Evolutionary conservation across 2,329 filamentous ascomycete species (phyloP).

Genomic region (Trematosphaeria pertusa): DNA sequence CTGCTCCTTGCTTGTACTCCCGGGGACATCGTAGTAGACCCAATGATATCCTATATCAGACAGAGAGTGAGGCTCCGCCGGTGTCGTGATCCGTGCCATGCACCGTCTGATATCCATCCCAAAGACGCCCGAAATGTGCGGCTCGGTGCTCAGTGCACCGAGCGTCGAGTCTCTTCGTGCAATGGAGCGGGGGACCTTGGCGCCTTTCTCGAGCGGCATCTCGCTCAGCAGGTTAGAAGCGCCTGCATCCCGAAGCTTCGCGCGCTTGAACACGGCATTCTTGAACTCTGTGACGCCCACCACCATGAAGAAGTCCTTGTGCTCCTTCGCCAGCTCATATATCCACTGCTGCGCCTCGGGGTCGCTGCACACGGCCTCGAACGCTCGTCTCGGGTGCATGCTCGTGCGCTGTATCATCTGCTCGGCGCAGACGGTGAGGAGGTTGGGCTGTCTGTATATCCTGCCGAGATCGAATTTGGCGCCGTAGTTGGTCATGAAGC

Average conservation of each 20-base stretch:
- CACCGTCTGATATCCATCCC: constrained; percentile 46
- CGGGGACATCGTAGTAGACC: constrained; percentile 41
- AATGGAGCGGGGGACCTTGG: constrained; percentile 40
- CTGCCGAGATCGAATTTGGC: constrained; percentile 47
- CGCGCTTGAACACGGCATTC: constrained; percentile 46
- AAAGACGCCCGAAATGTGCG: constrained; percentile 44
- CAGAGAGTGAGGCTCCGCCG: constrained; percentile 41
- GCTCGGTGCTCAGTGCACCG: constrained; percentile 38
- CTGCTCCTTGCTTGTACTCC: constrained; percentile 38
- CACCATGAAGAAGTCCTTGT: constrained; percentile 43
- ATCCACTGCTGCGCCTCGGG: constrained; percentile 44
- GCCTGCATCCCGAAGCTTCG: constrained; percentile 44
- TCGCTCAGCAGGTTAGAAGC: constrained; percentile 44
- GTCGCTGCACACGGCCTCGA: constrained; percentile 43
- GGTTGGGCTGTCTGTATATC: constrained; percentile 46
- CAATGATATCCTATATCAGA: constrained; percentile 41
- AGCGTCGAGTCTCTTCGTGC: constrained; percentile 34
- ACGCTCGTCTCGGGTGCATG: constrained; percentile 33
- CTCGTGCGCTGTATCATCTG: constrained; percentile 48
- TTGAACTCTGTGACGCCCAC: constrained; percentile 48
- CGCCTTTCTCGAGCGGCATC: constrained; percentile 38
- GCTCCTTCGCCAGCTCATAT: constrained; percentile 31
- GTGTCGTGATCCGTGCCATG: constrained; percentile 38
- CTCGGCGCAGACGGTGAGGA: constrained; percentile 45
- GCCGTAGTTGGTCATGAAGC: constrained; percentile 48